Base-by-base conservation (phyloP, 2,329 filamentous ascomycete species). In the Stylonectria norvegica region DNA sequence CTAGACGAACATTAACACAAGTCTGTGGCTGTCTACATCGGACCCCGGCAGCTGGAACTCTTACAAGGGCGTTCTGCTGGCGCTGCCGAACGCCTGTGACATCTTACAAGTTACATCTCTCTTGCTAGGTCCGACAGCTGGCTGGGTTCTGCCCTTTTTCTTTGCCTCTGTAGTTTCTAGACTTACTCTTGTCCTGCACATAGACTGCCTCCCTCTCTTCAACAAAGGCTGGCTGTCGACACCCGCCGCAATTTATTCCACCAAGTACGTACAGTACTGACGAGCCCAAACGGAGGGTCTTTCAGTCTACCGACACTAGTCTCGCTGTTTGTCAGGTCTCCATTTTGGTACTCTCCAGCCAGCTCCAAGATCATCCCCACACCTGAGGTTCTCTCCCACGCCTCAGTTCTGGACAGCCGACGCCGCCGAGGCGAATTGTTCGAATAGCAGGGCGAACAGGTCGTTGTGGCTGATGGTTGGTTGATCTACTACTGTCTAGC, bases 41-140 rank as follows among this genome's bases (percentile, higher is more conserved):
- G 37, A 40, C 38, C 50, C 52, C 46, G 50, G 50, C 37, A 42
- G 23, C 44, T 45, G 22, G 44, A 28, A 45, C 49, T 50, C 44
- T 48, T 40, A 47, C 47, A 46, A 45, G 47, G 49, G 45, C 43
- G 38, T 50, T 46, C 31, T 47, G 44, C 47, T 54, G 47, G 40
- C 37, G 31, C 33, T 47, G 43, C 40, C 23, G 31, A 42, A 37
- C 28, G 30, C 46, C 42, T 38, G 39, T 20, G 34, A 42, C 46
- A 56, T 49, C 45, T 43, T 55, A 42, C 46, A 56, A 48, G 41
- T 43, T 55, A 54, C 53, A 56, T 56, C 50, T 56, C 49, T 43
- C 41, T 36, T 40, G 27, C 39, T 29, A 27, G 38, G 41, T 40
- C 40, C 49, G 44, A 34, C 45, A 40, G 43, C 39, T 35, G 47